A percentile compares a stretch with the other conserved stretches of the same genome.
phyloP scores from a whole-genome alignment of 2,329 filamentous ascomycete species.

The Dissoconium aciculare region DNA sequence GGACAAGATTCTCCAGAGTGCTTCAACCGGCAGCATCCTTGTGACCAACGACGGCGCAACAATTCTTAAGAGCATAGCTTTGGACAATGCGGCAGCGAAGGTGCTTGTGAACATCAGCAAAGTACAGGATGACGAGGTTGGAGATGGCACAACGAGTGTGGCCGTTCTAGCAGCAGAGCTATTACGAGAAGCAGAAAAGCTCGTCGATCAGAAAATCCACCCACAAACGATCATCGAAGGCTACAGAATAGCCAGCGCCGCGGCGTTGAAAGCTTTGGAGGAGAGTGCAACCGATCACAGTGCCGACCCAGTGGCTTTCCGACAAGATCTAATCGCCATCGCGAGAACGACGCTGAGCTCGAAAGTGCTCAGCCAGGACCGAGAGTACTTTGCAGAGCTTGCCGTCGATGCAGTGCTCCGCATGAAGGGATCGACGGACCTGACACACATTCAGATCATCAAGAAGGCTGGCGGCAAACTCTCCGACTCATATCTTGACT shows the following conservation, averaged over 20 bases:
- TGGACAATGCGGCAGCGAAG: slow-evolving; percentile 96
- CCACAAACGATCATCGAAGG: slow-evolving; percentile 99
- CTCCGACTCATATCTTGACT: slow-evolving; percentile 91
- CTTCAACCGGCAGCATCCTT: slow-evolving; percentile 92
- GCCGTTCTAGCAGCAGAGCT: slow-evolving; percentile 90
- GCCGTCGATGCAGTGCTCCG: slow-evolving; percentile 85
- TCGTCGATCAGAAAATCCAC: slow-evolving; percentile 96
- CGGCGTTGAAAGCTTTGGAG: slow-evolving; percentile 71
- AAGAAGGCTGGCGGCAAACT: slow-evolving; percentile 98
- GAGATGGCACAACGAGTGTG: slow-evolving; percentile 96
- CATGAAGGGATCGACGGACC: slow-evolving; percentile 76
- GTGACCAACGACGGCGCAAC: slow-evolving; percentile 98
- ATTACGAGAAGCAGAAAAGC: slow-evolving; percentile 87
- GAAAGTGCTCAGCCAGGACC: slow-evolving; percentile 89
- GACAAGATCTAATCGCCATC: slow-evolving; percentile 77
- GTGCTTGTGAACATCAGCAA: slow-evolving; percentile 98
- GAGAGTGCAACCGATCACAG: slow-evolving; percentile 80
- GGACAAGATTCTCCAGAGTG: slow-evolving; percentile 52
- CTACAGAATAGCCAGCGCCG: slow-evolving; percentile 88
- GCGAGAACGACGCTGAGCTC: slow-evolving; percentile 92
- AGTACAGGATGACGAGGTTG: slow-evolving; percentile 96
- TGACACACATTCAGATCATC: slow-evolving; percentile 98
- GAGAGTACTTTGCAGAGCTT: slow-evolving; percentile 76
- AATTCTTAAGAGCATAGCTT: slow-evolving; percentile 93
- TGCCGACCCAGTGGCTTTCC: slow-evolving; percentile 67